A percentile compares a stretch with the other conserved stretches of the same genome.
These are phyloP conservation scores for Crassisporium funariophilum DNA, from an alignment of 768 basidiomycete genomes.

Conservation along the genomic window DNA sequence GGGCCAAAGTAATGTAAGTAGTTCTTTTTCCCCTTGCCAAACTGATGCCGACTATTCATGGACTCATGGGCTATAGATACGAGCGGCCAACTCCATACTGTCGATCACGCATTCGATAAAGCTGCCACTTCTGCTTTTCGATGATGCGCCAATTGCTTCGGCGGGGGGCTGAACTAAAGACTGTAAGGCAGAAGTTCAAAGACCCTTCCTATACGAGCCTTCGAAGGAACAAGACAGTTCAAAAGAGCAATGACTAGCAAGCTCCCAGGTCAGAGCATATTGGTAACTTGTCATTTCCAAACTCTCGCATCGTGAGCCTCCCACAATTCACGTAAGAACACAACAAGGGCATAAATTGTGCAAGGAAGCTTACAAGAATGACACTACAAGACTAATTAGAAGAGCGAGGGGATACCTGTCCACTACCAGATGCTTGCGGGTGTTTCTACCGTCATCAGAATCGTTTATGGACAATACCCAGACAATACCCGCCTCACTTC, in stretches of 20 bases:
- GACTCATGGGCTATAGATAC: conserved; percentile 56
- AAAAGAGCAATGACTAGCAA: neutral
- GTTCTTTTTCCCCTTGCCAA: neutral
- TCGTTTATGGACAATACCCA: conserved; percentile 5
- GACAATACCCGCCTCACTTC: conserved; percentile 35
- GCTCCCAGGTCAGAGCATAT: neutral
- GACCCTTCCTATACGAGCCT: conserved; percentile 64
- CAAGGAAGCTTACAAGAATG: too few relatives aligned
- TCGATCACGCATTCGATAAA: conserved; percentile 96
- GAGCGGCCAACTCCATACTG: conserved; percentile 84
- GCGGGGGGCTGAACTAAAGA: conserved; percentile 72
- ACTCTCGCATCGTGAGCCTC: too few relatives aligned
- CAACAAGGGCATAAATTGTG: too few relatives aligned
- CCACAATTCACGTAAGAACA: too few relatives aligned
- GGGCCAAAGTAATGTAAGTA: too few relatives aligned
- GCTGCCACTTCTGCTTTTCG: conserved; percentile 82
- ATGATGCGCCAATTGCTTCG: conserved; percentile 85
- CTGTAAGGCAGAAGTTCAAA: conserved; percentile 65
- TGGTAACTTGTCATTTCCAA: too few relatives aligned
- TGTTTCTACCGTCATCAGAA: neutral
- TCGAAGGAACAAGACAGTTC: conserved; percentile 30
- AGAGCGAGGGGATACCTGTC: too few relatives aligned
- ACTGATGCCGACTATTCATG: neutral
- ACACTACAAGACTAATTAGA: too few relatives aligned
- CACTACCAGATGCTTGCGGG: too few relatives aligned